phyloP scores from a whole-genome alignment of 495 filamentous ascomycete genomes.

The Hypoxylon perforatum region DNA sequence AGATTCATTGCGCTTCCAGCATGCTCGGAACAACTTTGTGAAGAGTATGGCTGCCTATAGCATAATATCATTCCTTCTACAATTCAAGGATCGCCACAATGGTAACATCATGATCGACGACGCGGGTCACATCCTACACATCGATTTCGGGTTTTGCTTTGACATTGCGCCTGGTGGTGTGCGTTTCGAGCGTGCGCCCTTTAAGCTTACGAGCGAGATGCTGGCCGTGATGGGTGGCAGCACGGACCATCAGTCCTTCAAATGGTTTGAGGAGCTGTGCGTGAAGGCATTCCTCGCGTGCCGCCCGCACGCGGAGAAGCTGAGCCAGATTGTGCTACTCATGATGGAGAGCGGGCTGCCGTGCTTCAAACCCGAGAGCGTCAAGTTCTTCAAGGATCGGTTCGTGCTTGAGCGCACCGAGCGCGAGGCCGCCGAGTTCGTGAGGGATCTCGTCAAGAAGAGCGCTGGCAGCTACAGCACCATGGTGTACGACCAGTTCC shows the following conservation, averaged over 20 bases:
- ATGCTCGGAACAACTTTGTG: constrained; percentile 95
- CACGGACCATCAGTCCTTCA: constrained; percentile 85
- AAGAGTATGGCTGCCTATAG: constrained; percentile 99
- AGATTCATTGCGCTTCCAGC: constrained; percentile 92
- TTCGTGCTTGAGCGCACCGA: constrained; percentile 95
- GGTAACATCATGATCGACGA: constrained; percentile 99
- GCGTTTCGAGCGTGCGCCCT: constrained; percentile 95
- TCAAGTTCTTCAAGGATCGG: constrained; percentile 89
- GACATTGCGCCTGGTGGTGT: constrained; percentile 98
- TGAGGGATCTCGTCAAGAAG: constrained; percentile 86
- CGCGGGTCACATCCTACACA: constrained; percentile 96
- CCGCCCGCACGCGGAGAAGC: constrained; percentile 85
- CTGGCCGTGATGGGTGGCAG: constrained; percentile 95
- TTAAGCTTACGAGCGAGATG: constrained; percentile 98
- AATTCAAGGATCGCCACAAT: constrained; percentile 99
- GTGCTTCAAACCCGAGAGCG: constrained; percentile 97
- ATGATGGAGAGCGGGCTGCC: constrained; percentile 98
- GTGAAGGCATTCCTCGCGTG: constrained; percentile 95
- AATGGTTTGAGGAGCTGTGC: constrained; percentile 95
- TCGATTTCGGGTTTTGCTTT: constrained; percentile 99
- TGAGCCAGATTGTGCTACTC: constrained; percentile 86
- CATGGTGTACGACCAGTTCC: constrained; percentile 95
- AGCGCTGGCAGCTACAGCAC: constrained; percentile 90
- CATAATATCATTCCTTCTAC: constrained; percentile 94
- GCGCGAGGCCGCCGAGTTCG: constrained; percentile 93